Evolutionary conservation across 176 grass and related monocot species (phyloP), one percentile per base, ranked within the genome.

Genomic region (Triticum monococcum): DNA sequence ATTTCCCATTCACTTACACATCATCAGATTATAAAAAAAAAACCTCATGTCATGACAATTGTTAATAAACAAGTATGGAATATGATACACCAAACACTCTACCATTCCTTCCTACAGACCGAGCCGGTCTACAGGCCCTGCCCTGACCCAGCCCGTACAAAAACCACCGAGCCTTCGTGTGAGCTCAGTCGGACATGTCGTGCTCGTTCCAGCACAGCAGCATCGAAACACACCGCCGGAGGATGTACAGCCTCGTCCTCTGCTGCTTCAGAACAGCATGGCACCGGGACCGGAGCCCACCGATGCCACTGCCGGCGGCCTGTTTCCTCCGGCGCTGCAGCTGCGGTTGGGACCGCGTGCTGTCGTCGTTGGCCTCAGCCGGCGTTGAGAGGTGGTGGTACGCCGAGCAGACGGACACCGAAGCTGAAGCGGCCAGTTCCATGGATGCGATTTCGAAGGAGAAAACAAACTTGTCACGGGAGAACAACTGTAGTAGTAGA

Each of bases 161-260:
- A 25, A 64, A 80, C 35, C n/a, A 14, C 36, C 32, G 7, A 36
- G 43, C 56, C 80, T 10, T 46, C 23, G 18, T 25, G 11, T 12
- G 38, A 25, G 60, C 25, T 91, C 87, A 94, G 74, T 97, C 92
- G 3, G 94, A 94, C 4, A 82, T 74, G 65, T 94, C 88, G 79
- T 97, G 83, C 50, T 91, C 81, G 77, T 97, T 88, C 95, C 95
- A 97, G 80, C 92, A 97, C 1, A 97, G 86, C 4, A 97, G 92
- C 92, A 97, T 97, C 30, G 86, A 86, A 80, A 97, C 77, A 90
- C 95, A 97, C 4, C 95, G 72, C 13, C 92, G 89, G 65, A 94
- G 83, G 68, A 97, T 97, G 85, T 97, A 97, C 16, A 94, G 89
- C 64, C 92, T 64, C 25, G 95, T 97, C 72, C 91, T 86, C 75